Conservation (phyloP, 768 basidiomycete genomes). For the Tricholoma matsutake region DNA sequence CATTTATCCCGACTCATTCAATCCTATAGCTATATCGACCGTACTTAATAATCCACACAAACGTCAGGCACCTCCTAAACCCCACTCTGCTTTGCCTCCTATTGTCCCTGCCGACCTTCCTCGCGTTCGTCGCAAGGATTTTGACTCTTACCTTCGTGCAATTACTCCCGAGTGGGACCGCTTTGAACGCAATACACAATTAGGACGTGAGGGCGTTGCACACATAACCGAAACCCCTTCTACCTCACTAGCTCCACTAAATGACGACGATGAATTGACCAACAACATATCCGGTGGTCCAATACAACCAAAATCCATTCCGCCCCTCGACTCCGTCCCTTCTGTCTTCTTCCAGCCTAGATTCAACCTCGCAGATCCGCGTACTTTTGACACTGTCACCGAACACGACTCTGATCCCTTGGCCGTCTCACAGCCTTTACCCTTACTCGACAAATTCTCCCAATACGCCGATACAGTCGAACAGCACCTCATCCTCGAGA, state of each 20-base stretch:
- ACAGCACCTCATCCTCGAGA: constrained; percentile 91
- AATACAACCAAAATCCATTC: constrained; percentile 45
- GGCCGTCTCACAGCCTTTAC: constrained; percentile 62
- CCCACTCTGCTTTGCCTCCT: constrained; percentile 75
- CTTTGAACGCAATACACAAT: constrained; percentile 50
- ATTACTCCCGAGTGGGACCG: constrained; percentile 76
- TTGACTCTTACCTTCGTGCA: constrained; percentile 75
- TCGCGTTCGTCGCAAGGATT: constrained; percentile 78
- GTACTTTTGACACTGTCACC: constrained; percentile 74
- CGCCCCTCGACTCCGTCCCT: constrained; percentile 75
- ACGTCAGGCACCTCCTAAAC: constrained; percentile 81
- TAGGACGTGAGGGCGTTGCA: constrained; percentile 37
- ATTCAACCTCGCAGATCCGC: constrained; percentile 82
- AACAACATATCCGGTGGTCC: constrained; percentile 18
- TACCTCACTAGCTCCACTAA: constrained; percentile 24
- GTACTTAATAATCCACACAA: constrained; percentile 90
- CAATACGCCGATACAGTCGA: constrained; percentile 93
- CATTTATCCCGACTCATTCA: constrained; percentile 3
- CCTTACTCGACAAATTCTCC: constrained; percentile 85
- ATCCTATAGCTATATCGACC: constrained; percentile 80
- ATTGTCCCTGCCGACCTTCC: constrained; percentile 73
- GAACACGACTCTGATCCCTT: constrained; percentile 32
- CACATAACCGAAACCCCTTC: constrained; percentile 34
- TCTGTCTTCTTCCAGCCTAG: constrained; percentile 71
- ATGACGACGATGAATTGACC: constrained; percentile 11